Conservation (phyloP, 2,329 filamentous ascomycete species). For the Exophiala bonariae region DNA sequence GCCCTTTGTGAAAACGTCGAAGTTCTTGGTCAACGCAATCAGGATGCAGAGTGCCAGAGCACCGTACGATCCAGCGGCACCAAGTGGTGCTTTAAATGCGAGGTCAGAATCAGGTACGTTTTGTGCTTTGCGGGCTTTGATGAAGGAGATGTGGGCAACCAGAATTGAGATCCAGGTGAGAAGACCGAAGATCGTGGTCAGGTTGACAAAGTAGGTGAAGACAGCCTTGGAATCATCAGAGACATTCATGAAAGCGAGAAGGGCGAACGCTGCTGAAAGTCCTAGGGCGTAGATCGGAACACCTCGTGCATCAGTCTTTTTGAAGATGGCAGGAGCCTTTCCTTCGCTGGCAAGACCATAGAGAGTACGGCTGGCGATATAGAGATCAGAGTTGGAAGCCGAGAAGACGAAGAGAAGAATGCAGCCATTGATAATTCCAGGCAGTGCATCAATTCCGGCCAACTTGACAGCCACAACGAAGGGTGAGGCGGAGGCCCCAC, state of each 20-base stretch:
- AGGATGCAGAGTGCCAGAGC: constrained; percentile 70
- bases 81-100: constrained; percentile 69
- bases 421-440: constrained; percentile 59
- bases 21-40: constrained; percentile 82
- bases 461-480: constrained; percentile 65
- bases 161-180: constrained; percentile 69
- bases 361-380: constrained; percentile 56
- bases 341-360: constrained; percentile 72
- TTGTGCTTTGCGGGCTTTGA: constrained; percentile 63
- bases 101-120: constrained; percentile 55
- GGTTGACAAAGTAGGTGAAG: constrained; percentile 67
- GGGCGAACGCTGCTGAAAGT: constrained; percentile 61
- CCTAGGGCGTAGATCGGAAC: constrained; percentile 68
- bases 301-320: constrained; percentile 68
- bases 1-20: constrained; percentile 63
- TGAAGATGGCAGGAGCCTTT: constrained; percentile 71
- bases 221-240: constrained; percentile 56
- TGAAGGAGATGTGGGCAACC: constrained; percentile 67
- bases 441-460: constrained; percentile 53
- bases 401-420: constrained; percentile 59
- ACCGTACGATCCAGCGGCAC: constrained; percentile 66
- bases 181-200: constrained; percentile 65
- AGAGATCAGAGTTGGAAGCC: constrained; percentile 58
- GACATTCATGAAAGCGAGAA: constrained; percentile 70
- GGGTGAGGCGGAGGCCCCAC: constrained; percentile 58